Percentiles rank a stretch among this genome's conserved stretches.
These are phyloP conservation scores for Pythium utonaiense DNA, from an alignment of 352 stramenopile species.

Conservation along the genomic window DNA sequence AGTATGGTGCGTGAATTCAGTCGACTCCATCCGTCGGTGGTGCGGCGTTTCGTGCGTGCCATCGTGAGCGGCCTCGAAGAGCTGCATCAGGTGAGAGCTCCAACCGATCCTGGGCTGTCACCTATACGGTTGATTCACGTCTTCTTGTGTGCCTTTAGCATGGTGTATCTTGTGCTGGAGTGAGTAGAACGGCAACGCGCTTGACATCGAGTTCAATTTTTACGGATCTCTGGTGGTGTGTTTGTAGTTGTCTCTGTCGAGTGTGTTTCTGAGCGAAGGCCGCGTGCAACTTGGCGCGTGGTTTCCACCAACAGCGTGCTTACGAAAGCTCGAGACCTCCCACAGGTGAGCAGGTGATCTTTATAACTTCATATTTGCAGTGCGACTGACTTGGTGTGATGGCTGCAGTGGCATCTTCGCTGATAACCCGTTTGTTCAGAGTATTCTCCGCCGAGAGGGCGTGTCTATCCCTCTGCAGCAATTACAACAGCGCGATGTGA, in stretches of 20 bases:
- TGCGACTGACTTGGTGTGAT: neutral
- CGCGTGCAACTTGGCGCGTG: constrained; percentile 35
- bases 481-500: constrained; percentile 35
- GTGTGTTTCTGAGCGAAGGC: constrained; percentile 36
- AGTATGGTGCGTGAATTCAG: constrained; percentile 20
- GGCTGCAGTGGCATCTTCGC: constrained; percentile 24
- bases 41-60: constrained; percentile 6
- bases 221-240: too few relatives aligned
- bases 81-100: constrained; percentile 17
- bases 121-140: neutral
- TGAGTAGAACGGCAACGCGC: too few relatives aligned
- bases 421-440: constrained; percentile 28
- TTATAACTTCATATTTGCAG: neutral
- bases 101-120: constrained; percentile 9
- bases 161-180: constrained; percentile 31
- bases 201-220: too few relatives aligned
- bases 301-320: constrained; percentile 32
- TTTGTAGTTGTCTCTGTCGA: constrained; percentile 38
- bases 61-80: constrained; percentile 7
- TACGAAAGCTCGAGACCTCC: constrained; percentile 20
- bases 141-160: neutral
- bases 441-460: constrained; percentile 24
- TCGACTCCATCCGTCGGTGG: constrained; percentile 7
- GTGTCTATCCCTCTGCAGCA: constrained; percentile 6
- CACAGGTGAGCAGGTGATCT: constrained; percentile 3